Base-by-base conservation (phyloP, 805 yeast genomes). In the Schwanniomyces yamadae region DNA sequence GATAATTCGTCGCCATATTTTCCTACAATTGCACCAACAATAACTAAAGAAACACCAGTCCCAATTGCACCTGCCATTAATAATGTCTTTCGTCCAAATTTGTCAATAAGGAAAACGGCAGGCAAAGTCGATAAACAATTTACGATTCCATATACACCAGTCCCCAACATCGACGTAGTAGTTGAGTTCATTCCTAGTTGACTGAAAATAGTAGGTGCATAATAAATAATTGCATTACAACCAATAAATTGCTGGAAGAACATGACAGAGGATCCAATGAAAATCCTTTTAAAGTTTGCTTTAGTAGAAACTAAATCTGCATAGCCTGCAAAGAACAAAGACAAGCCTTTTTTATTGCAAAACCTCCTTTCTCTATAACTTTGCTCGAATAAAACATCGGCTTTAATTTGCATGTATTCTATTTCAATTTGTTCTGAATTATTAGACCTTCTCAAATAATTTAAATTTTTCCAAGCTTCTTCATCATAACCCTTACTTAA, bases 401-500 rank as follows among this genome's bases (percentile, higher is more conserved):
- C 37, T 23, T 46, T 44, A 42, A 48, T 48, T 37, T 45, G 48
- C 17, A 33, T 20, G 32, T 41, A 46, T 29, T 48, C 52, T 25
- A 36, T 39, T 26, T 48, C 48, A 13, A 44, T 22, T 13, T 34
- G 22, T 13, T 44, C 40, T 21, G 47, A 48, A 29, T 49, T 37
- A 49, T 52, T 25, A 36, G 38, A 40, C 48, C 39, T 1, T 20
- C 36, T 31, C 34, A 57, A 33, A 39, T 55, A 57, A 33, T 55
- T 42, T 24, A 42, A 36, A 15, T 33, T 31, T 7, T 33, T 23
- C 36, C 42, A 38, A 20, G 84, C 83, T 47, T 78, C 82, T 24
- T 66, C 70, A 44, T 66, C 62, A 50, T 77, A 63, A 37, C 71
- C 71, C 38, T 70, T 61, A n/a, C 74, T 57, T 41, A 77, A 69